These are phyloP conservation scores for Aspergillus sp. DNA, from an alignment of 2,329 filamentous ascomycete genomes.

Conservation along the genomic window DNA sequence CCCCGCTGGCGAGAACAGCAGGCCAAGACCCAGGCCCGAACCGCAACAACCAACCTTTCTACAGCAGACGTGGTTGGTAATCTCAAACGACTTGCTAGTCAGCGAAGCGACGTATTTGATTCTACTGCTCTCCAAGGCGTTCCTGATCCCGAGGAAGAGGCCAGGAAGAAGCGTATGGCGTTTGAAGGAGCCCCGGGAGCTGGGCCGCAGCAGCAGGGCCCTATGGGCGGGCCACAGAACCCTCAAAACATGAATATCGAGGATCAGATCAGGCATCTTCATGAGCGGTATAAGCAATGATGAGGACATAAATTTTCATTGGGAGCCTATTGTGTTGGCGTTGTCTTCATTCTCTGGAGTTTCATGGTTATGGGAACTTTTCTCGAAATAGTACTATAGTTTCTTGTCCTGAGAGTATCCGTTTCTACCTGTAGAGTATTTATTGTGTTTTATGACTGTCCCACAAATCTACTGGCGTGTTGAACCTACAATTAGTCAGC, in stretches of 20 bases:
- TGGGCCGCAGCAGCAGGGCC: slow-evolving; percentile 23
- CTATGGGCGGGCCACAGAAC: slow-evolving; percentile 29
- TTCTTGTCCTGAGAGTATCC: background rate
- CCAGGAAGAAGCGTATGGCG: slow-evolving; percentile 74
- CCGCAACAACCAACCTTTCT: slow-evolving; percentile 80
- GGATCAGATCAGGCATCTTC: slow-evolving; percentile 75
- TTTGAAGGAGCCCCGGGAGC: slow-evolving; percentile 27
- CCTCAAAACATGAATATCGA: slow-evolving; percentile 67
- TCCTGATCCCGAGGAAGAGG: slow-evolving; percentile 70
- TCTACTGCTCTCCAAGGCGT: slow-evolving; percentile 49
- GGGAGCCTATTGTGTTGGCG: background rate
- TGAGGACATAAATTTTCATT: background rate
- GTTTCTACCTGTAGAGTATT: slow-evolving; percentile 1
- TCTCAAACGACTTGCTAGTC: slow-evolving; percentile 88
- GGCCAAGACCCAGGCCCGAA: slow-evolving; percentile 80
- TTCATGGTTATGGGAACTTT: slow-evolving; percentile 1
- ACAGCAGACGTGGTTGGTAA: slow-evolving; percentile 89
- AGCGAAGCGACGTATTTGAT: slow-evolving; percentile 86
- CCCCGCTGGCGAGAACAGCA: slow-evolving; percentile 96
- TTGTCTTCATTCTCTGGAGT: slow-evolving; percentile 3
- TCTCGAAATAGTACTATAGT: background rate
- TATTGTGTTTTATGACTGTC: background rate
- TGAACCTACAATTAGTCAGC: background rate
- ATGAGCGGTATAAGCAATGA: slow-evolving; percentile 52
- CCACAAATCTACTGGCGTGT: background rate